phyloP scores from a whole-genome alignment of 257 asterid species.

The Scutellaria baicalensis region DNA sequence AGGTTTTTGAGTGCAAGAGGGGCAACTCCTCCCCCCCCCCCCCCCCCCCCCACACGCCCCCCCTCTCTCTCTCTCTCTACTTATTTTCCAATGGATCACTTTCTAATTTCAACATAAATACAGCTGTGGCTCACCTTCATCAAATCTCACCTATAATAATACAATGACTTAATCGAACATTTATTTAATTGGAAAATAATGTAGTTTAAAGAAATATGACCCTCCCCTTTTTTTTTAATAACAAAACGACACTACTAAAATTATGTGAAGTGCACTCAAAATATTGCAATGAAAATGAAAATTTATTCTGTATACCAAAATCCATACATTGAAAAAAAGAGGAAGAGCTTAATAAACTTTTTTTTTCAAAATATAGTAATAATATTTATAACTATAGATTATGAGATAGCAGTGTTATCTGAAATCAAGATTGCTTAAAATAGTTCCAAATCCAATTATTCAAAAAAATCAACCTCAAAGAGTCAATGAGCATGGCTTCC shows the following conservation, averaged over 20 bases:
- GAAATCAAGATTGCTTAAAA: background rate
- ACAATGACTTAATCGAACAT: too few species aligned
- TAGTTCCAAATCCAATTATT: slow-evolving; percentile 5
- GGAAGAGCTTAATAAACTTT: too few species aligned
- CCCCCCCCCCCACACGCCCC: background rate
- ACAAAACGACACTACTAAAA: too few species aligned
- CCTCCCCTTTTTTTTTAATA: too few species aligned
- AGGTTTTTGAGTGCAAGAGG: slow-evolving; percentile 37
- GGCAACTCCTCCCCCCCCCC: slow-evolving; percentile 12
- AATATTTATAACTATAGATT: background rate
- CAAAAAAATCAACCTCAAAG: background rate
- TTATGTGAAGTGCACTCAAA: too few species aligned
- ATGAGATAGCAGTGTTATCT: too few species aligned
- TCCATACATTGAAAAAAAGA: too few species aligned
- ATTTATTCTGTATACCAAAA: too few species aligned
- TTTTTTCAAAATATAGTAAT: background rate
- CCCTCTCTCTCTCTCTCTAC: background rate
- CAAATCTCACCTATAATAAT: too few species aligned
- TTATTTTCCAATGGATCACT: background rate
- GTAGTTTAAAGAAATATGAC: too few species aligned
- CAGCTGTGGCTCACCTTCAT: background rate
- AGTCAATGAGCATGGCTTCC: slow-evolving; percentile 24
- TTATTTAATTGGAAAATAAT: too few species aligned
- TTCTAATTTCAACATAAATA: background rate
- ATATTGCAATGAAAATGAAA: too few species aligned